A percentile compares a stretch with the other conserved stretches of the same genome.
Evolutionary conservation across 208 protist genomes (phyloP).

Genomic region (Leishmania gerbilli): DNA sequence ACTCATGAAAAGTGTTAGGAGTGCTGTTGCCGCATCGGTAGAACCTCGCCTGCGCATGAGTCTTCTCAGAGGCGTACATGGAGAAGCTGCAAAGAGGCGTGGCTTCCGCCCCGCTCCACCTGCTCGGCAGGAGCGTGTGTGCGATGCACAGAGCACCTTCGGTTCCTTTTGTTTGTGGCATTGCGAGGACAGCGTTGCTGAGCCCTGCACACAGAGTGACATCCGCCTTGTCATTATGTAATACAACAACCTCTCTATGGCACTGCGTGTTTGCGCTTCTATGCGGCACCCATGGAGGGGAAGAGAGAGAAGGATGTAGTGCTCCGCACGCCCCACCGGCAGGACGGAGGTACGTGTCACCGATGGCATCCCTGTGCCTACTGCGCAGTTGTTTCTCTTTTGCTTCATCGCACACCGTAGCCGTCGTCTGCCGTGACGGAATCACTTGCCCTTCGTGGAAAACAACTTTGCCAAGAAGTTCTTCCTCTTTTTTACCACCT

Average conservation of each 20-base stretch:
- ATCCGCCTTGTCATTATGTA: neutral
- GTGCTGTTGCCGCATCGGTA: neutral
- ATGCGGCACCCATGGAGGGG: neutral
- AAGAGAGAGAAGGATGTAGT: neutral
- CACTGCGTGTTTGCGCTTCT: neutral
- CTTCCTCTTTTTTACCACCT: slow-evolving; percentile 4
- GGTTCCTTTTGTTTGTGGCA: neutral
- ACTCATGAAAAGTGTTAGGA: neutral
- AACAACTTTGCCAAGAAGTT: slow-evolving; percentile 30
- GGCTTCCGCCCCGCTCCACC: neutral
- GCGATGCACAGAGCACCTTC: neutral
- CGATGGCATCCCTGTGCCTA: neutral
- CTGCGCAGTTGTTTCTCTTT: neutral
- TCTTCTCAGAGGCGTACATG: no score
- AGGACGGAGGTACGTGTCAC: neutral
- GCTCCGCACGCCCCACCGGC: neutral
- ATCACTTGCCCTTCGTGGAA: slow-evolving; percentile 20
- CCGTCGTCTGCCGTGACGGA: neutral
- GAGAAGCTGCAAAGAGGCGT: neutral
- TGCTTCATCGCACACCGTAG: neutral
- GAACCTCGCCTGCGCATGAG: neutral
- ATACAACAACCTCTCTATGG: neutral
- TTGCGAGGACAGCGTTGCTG: neutral
- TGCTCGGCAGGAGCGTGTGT: neutral
- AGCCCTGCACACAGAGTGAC: neutral